A percentile compares a stretch with the other conserved stretches of the same genome.
Conservation (phyloP, 1,139 yeast genomes). For the Hansenula lynferdii region DNA sequence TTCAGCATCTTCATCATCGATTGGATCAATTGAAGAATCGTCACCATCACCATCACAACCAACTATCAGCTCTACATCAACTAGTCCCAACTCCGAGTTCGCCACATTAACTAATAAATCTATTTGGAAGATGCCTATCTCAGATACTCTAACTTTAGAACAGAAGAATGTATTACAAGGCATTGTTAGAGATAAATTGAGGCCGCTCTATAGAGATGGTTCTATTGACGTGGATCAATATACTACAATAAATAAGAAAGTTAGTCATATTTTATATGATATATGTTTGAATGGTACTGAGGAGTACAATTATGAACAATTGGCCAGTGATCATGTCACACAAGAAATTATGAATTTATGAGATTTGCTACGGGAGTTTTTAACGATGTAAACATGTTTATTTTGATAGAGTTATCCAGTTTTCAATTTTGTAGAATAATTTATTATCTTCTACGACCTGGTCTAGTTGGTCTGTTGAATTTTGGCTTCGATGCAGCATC, state of each 20-base stretch:
- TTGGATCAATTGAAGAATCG: slow-evolving; percentile 1
- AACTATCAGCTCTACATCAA: not conserved
- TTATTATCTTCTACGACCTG: slow-evolving; percentile 24
- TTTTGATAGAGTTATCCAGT: too few relatives aligned
- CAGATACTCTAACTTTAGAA: slow-evolving; percentile 28
- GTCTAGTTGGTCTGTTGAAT: slow-evolving; percentile 24
- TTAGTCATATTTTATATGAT: slow-evolving; percentile 36
- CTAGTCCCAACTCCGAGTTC: slow-evolving; percentile 3
- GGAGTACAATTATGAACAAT: slow-evolving; percentile 8
- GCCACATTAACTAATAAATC: slow-evolving; percentile 6
- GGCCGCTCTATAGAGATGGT: slow-evolving; percentile 42
- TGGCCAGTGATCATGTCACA: slow-evolving; percentile 14
- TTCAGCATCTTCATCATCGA: slow-evolving; percentile 5
- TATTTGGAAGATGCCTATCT: slow-evolving; percentile 7
- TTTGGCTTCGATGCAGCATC: slow-evolving; percentile 6
- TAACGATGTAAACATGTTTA: not conserved
- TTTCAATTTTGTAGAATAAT: not conserved
- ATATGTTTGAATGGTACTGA: slow-evolving; percentile 12
- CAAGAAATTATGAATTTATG: slow-evolving; percentile 9
- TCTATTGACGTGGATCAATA: slow-evolving; percentile 37
- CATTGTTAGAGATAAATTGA: slow-evolving; percentile 44
- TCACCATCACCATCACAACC: slow-evolving; percentile 4
- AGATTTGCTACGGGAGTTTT: not conserved
- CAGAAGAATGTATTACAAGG: slow-evolving; percentile 48
- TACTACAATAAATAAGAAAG: slow-evolving; percentile 39